These are phyloP conservation scores for Gymnopilus dilepis DNA, from an alignment of 768 basidiomycete species.

Conservation along the genomic window DNA sequence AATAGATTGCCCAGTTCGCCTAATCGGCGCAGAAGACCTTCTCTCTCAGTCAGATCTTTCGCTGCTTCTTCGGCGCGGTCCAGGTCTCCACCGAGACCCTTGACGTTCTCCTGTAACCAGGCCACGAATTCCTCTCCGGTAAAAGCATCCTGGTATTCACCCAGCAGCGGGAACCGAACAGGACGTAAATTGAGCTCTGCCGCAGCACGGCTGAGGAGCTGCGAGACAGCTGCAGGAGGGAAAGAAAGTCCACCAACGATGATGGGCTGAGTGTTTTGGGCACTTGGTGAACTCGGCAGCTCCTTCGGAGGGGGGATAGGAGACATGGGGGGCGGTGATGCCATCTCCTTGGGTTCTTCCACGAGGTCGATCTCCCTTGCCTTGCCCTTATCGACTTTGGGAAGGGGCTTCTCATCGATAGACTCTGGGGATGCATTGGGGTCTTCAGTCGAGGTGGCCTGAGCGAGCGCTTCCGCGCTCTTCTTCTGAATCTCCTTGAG, in stretches of 20 bases:
- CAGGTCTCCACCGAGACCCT: constrained; percentile 76
- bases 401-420: constrained; percentile 38
- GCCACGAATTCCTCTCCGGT: constrained; percentile 87
- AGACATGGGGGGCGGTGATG: constrained; percentile 69
- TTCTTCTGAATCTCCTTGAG: constrained; percentile 80
- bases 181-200: constrained; percentile 72
- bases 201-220: constrained; percentile 72
- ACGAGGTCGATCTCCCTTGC: constrained; percentile 46
- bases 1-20: constrained; percentile 87
- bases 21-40: constrained; percentile 68
- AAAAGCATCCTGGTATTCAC: constrained; percentile 87
- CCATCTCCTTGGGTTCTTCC: constrained; percentile 35
- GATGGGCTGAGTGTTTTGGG: constrained; percentile 56
- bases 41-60: constrained; percentile 63
- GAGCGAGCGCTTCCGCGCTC: constrained; percentile 43
- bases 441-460: constrained; percentile 36
- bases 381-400: constrained; percentile 86
- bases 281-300: constrained; percentile 31
- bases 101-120: constrained; percentile 82
- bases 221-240: constrained; percentile 66
- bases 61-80: constrained; percentile 83
- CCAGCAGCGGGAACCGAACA: constrained; percentile 78
- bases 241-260: constrained; percentile 79
- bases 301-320: constrained; percentile 60
- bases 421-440: constrained; percentile 35